Conservation (phyloP, 2,329 filamentous ascomycete genomes). For the Beauveria scarabaeidicola region DNA sequence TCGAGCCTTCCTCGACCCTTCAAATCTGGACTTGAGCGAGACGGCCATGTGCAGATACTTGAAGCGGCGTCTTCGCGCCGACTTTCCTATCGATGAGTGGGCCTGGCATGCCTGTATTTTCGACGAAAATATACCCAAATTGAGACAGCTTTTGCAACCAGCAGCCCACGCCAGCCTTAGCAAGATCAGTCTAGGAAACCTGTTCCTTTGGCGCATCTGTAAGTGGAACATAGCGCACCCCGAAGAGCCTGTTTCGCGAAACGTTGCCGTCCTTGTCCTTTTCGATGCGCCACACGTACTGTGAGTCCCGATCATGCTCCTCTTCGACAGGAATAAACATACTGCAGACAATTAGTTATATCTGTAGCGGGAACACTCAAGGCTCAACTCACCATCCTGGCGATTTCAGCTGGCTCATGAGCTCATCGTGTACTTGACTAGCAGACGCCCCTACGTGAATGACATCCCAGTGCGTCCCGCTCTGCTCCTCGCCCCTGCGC, state of each 20-base stretch:
- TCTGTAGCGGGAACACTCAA: slow-evolving; percentile 13
- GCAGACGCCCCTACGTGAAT: slow-evolving; percentile 94
- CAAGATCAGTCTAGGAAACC: not conserved
- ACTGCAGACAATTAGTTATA: slow-evolving; percentile 26
- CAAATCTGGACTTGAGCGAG: too few species aligned
- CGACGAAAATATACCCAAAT: too few species aligned
- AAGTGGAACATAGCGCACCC: slow-evolving; percentile 69
- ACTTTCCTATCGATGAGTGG: too few species aligned
- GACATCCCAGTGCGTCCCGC: slow-evolving; percentile 65
- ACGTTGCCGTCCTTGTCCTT: slow-evolving; percentile 60
- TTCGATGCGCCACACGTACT: slow-evolving; percentile 67
- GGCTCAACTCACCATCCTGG: slow-evolving; percentile 53
- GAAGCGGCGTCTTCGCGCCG: too few species aligned
- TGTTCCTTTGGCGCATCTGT: slow-evolving; percentile 52
- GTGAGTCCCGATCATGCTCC: slow-evolving; percentile 34
- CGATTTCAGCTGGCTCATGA: slow-evolving; percentile 68
- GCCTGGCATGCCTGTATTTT: too few species aligned
- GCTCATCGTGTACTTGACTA: slow-evolving; percentile 56
- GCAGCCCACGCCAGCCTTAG: too few species aligned
- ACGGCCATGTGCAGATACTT: too few species aligned
- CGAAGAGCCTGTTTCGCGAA: slow-evolving; percentile 53
- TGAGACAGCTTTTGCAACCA: too few species aligned
- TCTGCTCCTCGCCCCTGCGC: slow-evolving; percentile 36
- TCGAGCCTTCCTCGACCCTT: too few species aligned
- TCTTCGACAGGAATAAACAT: slow-evolving; percentile 72